Conservation (phyloP, 768 basidiomycete species). For the Lentinula sp. region DNA sequence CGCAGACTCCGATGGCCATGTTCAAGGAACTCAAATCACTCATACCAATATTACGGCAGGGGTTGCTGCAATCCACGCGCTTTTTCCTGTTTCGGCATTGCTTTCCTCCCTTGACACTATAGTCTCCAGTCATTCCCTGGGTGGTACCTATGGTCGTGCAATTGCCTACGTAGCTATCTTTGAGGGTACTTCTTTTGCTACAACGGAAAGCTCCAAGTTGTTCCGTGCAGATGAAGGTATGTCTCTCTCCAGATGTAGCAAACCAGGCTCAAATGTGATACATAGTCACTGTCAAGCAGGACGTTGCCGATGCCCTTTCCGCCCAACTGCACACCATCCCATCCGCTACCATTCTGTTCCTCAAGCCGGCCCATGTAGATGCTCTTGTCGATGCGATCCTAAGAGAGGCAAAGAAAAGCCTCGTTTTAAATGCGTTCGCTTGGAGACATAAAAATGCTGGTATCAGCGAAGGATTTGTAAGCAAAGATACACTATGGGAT, state of each 20-base stretch:
- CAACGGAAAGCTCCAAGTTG: constrained; percentile 49
- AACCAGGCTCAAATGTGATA: not conserved
- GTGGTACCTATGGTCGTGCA: constrained; percentile 73
- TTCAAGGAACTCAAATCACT: constrained; percentile 63
- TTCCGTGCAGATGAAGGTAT: constrained; percentile 42
- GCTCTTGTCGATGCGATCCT: constrained; percentile 48
- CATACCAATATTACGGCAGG: constrained; percentile 88
- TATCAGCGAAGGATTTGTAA: constrained; percentile 67
- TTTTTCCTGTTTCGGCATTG: constrained; percentile 69
- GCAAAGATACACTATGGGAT: constrained; percentile 82
- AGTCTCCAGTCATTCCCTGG: constrained; percentile 66
- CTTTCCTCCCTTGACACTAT: constrained; percentile 72
- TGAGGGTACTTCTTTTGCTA: constrained; percentile 70
- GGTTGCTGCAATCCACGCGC: constrained; percentile 68
- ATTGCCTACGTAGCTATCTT: constrained; percentile 75
- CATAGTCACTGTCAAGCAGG: constrained; percentile 18
- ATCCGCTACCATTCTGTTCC: constrained; percentile 75
- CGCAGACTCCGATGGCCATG: constrained; percentile 39
- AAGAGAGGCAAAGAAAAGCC: constrained; percentile 45
- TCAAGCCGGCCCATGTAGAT: constrained; percentile 57
- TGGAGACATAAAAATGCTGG: constrained; percentile 74
- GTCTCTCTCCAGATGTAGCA: constrained; percentile 7
- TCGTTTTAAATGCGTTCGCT: constrained; percentile 53
- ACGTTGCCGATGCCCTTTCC: constrained; percentile 43
- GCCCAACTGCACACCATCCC: constrained; percentile 51